phyloP scores from a whole-genome alignment of 2,329 filamentous ascomycete species.

The Huntiella savannae region DNA sequence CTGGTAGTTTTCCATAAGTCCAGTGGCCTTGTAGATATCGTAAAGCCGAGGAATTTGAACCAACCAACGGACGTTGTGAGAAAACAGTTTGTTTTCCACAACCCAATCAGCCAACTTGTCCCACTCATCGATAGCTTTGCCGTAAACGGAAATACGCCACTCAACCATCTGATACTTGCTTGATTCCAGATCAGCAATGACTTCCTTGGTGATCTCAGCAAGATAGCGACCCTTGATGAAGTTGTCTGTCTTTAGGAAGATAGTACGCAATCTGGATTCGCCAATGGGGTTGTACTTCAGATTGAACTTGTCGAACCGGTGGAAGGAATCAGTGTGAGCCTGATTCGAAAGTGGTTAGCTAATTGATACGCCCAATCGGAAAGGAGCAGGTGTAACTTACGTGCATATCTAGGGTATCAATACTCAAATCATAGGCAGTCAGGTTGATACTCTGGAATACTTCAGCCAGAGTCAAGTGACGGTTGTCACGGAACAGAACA shows the following conservation, averaged over 20 bases:
- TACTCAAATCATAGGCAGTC: slow-evolving; percentile 92
- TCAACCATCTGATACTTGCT: slow-evolving; percentile 99
- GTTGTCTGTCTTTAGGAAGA: slow-evolving; percentile 97
- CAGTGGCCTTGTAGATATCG: slow-evolving; percentile 83
- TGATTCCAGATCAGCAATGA: slow-evolving; percentile 89
- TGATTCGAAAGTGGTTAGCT: slow-evolving; percentile 17
- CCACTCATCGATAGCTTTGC: slow-evolving; percentile 83
- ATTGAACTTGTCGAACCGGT: slow-evolving; percentile 99
- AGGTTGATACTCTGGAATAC: slow-evolving; percentile 96
- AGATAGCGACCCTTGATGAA: slow-evolving; percentile 90
- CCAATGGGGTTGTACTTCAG: slow-evolving; percentile 96
- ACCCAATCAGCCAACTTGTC: slow-evolving; percentile 96
- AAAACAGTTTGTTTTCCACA: slow-evolving; percentile 93
- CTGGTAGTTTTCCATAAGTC: slow-evolving; percentile 75
- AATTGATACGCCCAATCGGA: background rate
- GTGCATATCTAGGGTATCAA: slow-evolving; percentile 98
- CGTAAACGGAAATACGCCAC: slow-evolving; percentile 97
- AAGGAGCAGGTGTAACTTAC: slow-evolving; percentile 29
- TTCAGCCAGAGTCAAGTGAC: slow-evolving; percentile 73
- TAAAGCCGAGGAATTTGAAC: slow-evolving; percentile 88
- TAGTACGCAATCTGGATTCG: slow-evolving; percentile 87
- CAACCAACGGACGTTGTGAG: slow-evolving; percentile 92
- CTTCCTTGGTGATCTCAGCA: slow-evolving; percentile 94
- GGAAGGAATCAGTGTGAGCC: slow-evolving; percentile 94
- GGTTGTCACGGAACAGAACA: slow-evolving; percentile 80